Conservation (phyloP, 371 early-diverging fungal genomes). For the Mucor irregularis region DNA sequence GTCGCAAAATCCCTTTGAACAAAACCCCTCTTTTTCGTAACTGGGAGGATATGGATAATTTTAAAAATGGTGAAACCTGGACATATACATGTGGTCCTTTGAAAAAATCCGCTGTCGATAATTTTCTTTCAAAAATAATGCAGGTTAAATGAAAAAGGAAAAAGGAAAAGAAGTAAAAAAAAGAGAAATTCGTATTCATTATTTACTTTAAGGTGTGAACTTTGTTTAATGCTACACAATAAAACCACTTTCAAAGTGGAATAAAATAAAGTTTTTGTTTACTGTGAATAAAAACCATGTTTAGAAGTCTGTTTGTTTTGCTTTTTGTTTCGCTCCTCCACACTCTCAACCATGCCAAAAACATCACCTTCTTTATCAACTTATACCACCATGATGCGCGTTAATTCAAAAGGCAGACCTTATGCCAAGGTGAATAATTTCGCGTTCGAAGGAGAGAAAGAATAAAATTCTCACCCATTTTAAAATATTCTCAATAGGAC, state of each 20-base stretch:
- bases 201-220: too few species aligned
- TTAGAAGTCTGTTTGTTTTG: too few species aligned
- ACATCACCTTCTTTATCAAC: constrained; percentile 13
- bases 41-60: constrained; percentile 22
- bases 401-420: constrained; percentile 29
- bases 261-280: too few species aligned
- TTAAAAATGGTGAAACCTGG: constrained; percentile 42
- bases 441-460: too few species aligned
- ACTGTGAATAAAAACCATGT: too few species aligned
- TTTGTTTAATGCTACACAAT: too few species aligned
- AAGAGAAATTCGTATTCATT: too few species aligned
- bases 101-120: background rate
- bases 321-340: too few species aligned
- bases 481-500: constrained; percentile 24
- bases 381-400: constrained; percentile 28
- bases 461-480: background rate
- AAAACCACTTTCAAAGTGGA: too few species aligned
- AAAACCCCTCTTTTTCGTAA: constrained; percentile 27
- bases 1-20: constrained; percentile 31
- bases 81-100: constrained; percentile 16
- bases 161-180: too few species aligned
- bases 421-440: constrained; percentile 26
- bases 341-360: background rate
- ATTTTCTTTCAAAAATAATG: background rate
- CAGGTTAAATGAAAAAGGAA: background rate